Percentiles rank a stretch among this genome's conserved stretches.
Evolutionary conservation across 164 flowering plant genomes (phyloP).

Genomic region (Dillenia suffruticosa): DNA sequence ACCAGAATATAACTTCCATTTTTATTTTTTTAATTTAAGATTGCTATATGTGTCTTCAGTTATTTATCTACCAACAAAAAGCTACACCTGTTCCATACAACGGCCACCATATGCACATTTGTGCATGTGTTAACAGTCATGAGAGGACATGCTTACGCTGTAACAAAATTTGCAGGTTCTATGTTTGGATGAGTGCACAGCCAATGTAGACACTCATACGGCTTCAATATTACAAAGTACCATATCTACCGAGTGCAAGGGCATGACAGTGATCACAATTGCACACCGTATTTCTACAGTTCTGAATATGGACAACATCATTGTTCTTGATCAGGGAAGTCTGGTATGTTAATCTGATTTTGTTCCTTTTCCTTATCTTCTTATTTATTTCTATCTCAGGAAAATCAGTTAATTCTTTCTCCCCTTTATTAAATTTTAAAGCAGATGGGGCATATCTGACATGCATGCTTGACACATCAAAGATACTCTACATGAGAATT

Average conservation of each 20-base stretch:
- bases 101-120: too few relatives aligned
- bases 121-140: too few relatives aligned
- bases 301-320: constrained; percentile 65
- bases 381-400: too few relatives aligned
- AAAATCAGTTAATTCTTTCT: too few relatives aligned
- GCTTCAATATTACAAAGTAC: constrained; percentile 60
- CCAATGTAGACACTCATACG: constrained; percentile 74
- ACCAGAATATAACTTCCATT: too few relatives aligned
- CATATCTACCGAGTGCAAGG: constrained; percentile 66
- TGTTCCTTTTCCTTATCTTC: background rate
- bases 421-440: too few relatives aligned
- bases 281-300: constrained; percentile 97
- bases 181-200: constrained; percentile 97
- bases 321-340: constrained; percentile 74
- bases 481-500: background rate
- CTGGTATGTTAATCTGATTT: constrained; percentile 44
- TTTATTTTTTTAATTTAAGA: too few relatives aligned
- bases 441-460: background rate
- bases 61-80: too few relatives aligned
- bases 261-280: constrained; percentile 81
- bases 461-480: background rate
- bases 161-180: constrained; percentile 51
- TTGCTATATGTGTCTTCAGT: too few relatives aligned
- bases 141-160: too few relatives aligned
- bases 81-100: too few relatives aligned